Percentiles rank a stretch among this genome's conserved stretches.
phyloP scores from a whole-genome alignment of 2,329 filamentous ascomycete species.

The Ophiostoma sp. region DNA sequence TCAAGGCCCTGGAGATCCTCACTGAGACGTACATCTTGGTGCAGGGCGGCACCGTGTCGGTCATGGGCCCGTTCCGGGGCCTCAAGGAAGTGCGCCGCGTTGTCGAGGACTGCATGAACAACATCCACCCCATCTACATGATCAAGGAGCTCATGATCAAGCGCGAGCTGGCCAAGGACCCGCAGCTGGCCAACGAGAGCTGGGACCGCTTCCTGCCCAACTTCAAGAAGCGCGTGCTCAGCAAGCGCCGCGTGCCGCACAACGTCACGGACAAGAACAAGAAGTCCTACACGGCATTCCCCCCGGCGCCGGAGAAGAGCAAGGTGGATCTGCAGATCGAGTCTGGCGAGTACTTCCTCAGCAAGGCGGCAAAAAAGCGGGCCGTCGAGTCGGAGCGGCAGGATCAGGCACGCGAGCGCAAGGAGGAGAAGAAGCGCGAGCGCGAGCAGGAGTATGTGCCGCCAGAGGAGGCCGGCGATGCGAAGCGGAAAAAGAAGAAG shows the following conservation, averaged over 20 bases:
- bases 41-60: conserved; percentile 87
- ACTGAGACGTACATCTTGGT: conserved; percentile 91
- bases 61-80: conserved; percentile 88
- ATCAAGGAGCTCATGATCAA: conserved; percentile 75
- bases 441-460: conserved; percentile 80
- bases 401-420: conserved; percentile 80
- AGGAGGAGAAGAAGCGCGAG: conserved; percentile 81
- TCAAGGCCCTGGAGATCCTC: conserved; percentile 89
- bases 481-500: conserved; percentile 53
- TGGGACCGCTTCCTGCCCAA: conserved; percentile 97
- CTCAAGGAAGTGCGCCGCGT: conserved; percentile 87
- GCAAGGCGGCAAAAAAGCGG: conserved; percentile 86
- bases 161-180: conserved; percentile 73
- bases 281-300: conserved; percentile 96
- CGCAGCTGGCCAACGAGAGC: conserved; percentile 75
- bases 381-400: conserved; percentile 71
- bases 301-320: conserved; percentile 94
- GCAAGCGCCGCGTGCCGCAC: conserved; percentile 73
- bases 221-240: conserved; percentile 90
- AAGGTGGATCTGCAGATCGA: conserved; percentile 98
- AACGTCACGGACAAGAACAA: conserved; percentile 89
- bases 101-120: conserved; percentile 93
- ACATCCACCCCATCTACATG: conserved; percentile 90
- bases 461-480: conserved; percentile 65
- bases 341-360: conserved; percentile 92